A percentile compares a stretch with the other conserved stretches of the same genome.
These are phyloP conservation scores for Suhomyces taliae DNA, from an alignment of 1,139 yeast species.

Conservation along the genomic window DNA sequence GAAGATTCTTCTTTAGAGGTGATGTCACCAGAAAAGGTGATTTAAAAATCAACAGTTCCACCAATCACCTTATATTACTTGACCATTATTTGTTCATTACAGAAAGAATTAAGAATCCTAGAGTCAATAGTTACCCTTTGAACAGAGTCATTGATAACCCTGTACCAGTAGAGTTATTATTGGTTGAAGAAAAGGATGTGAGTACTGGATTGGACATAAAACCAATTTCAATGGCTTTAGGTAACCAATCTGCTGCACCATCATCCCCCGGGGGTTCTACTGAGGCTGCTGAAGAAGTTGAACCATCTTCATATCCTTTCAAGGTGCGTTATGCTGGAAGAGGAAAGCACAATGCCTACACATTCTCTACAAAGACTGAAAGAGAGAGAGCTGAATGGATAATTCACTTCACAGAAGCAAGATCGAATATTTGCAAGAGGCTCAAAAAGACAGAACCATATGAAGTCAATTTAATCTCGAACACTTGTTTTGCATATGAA, in stretches of 20 bases:
- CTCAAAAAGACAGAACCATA: conserved; percentile 56
- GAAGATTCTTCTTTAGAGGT: conserved; percentile 63
- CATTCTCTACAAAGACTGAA: conserved; percentile 55
- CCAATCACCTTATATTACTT: conserved; percentile 57
- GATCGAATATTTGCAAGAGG: conserved; percentile 49
- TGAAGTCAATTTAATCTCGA: conserved; percentile 52
- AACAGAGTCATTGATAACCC: conserved; percentile 57
- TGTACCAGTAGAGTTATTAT: conserved; percentile 58
- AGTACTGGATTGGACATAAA: conserved; percentile 19
- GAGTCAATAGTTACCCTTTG: conserved; percentile 18
- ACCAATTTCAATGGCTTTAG: conserved; percentile 21
- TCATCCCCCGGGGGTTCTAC: neutral
- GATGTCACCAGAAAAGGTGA: conserved; percentile 64
- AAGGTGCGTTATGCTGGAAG: conserved; percentile 48
- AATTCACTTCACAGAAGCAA: conserved; percentile 52
- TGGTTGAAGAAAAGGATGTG: conserved; percentile 48
- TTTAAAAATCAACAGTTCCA: conserved; percentile 51
- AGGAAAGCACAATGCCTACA: conserved; percentile 46
- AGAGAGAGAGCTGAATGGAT: conserved; percentile 65
- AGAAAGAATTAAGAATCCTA: conserved; percentile 41
- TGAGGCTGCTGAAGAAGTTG: conserved; percentile 11
- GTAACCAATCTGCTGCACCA: conserved; percentile 8
- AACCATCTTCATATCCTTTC: conserved; percentile 42
- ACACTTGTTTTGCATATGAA: conserved; percentile 66
- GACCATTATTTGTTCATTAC: conserved; percentile 75